These are phyloP conservation scores for Metrosideros polymorpha DNA, from an alignment of 441 rosid species.

Conservation along the genomic window DNA sequence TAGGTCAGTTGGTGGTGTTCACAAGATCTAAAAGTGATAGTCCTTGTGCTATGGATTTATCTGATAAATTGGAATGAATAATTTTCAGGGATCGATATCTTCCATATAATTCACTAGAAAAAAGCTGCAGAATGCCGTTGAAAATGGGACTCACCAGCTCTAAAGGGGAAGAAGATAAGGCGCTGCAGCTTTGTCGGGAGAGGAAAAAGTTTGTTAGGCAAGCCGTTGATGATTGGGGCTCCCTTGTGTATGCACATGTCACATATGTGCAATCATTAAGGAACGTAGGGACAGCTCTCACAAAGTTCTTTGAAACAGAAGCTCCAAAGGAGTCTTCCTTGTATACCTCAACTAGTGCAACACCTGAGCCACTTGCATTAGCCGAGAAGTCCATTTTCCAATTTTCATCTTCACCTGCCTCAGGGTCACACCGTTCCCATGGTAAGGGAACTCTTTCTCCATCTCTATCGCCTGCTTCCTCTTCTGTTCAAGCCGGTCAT, in stretches of 20 bases:
- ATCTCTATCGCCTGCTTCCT: constrained; percentile 7
- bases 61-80: neutral
- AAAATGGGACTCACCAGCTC: constrained; percentile 73
- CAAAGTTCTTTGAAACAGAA: constrained; percentile 73
- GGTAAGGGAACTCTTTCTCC: constrained; percentile 46
- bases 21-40: neutral
- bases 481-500: neutral
- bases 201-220: constrained; percentile 79
- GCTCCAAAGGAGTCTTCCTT: constrained; percentile 59
- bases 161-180: constrained; percentile 78
- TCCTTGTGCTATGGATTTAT: neutral
- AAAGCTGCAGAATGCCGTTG: constrained; percentile 1
- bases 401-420: constrained; percentile 58
- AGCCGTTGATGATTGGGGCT: constrained; percentile 94
- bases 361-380: constrained; percentile 61
- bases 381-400: constrained; percentile 64
- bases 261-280: constrained; percentile 65
- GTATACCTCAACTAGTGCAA: constrained; percentile 68
- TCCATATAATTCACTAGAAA: neutral
- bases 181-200: constrained; percentile 79
- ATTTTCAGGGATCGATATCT: constrained; percentile 19
- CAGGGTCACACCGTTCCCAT: constrained; percentile 44
- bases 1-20: neutral
- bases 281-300: constrained; percentile 63
- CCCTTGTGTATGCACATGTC: constrained; percentile 74